Percentiles rank a stretch among this genome's conserved stretches.
These are phyloP conservation scores for Cladophialophora chaetospira DNA, from an alignment of 2,329 filamentous ascomycete genomes.

Conservation along the genomic window DNA sequence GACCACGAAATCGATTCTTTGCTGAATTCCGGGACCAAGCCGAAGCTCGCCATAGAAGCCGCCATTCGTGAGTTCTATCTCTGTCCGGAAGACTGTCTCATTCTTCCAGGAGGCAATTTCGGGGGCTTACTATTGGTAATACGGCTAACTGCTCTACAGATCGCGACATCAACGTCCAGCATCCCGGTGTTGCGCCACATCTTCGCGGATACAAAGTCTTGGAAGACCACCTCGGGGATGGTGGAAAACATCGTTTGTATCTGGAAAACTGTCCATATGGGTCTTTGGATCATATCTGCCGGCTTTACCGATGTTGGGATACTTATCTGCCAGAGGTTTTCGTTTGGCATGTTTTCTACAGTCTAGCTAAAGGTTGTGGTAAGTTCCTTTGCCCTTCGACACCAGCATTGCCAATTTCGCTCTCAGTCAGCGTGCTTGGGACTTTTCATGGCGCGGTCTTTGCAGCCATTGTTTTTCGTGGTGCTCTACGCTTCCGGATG, in stretches of 20 bases:
- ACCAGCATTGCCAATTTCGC: too few species aligned
- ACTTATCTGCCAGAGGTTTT: slow-evolving; percentile 29
- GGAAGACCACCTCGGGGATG: neutral
- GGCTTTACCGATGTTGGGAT: slow-evolving; percentile 25
- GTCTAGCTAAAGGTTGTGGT: slow-evolving; percentile 20
- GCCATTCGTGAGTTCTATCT: too few species aligned
- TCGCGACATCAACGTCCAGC: slow-evolving; percentile 16
- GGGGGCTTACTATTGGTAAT: too few species aligned
- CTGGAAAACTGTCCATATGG: slow-evolving; percentile 27
- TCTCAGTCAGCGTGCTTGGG: too few species aligned
- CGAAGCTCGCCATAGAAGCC: slow-evolving; percentile 16
- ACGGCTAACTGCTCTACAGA: too few species aligned
- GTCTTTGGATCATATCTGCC: slow-evolving; percentile 12
- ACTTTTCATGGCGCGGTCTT: too few species aligned
- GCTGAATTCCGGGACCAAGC: too few species aligned
- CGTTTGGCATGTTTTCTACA: slow-evolving; percentile 30
- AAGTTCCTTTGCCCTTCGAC: too few species aligned
- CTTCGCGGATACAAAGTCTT: slow-evolving; percentile 25
- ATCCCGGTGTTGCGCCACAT: slow-evolving; percentile 15
- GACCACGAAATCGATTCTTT: neutral
- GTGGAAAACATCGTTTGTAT: slow-evolving; percentile 23
- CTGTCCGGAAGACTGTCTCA: too few species aligned
- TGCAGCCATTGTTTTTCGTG: too few species aligned
- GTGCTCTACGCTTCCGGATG: too few species aligned
- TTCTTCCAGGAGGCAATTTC: too few species aligned